A percentile compares a stretch with the other conserved stretches of the same genome.
These are phyloP conservation scores for Amorphotheca resinae DNA, from an alignment of 495 filamentous ascomycete genomes.

Conservation along the genomic window DNA sequence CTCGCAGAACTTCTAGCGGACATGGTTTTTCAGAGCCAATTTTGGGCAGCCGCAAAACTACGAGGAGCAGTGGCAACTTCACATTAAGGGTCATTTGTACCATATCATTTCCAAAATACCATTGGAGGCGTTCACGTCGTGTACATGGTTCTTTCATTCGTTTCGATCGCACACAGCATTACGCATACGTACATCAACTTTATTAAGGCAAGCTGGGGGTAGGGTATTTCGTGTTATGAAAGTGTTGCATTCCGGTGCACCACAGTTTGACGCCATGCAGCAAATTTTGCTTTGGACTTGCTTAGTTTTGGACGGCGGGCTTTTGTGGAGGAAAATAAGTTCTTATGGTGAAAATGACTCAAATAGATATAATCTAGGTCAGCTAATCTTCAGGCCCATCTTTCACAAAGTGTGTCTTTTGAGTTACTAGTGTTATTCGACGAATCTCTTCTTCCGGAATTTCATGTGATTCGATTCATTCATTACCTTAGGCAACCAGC, in stretches of 20 bases:
- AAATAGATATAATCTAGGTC: constrained; percentile 3
- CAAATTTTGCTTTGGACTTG: constrained; percentile 1
- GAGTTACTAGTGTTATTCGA: too few relatives aligned
- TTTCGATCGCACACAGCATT: constrained; percentile 4
- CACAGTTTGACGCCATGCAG: constrained; percentile 9
- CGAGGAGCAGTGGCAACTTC: neutral
- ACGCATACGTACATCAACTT: constrained; percentile 7
- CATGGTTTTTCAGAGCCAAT: constrained; percentile 2
- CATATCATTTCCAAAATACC: constrained; percentile 15
- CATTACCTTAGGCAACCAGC: too few relatives aligned
- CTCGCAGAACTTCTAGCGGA: constrained; percentile 80
- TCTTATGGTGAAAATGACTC: neutral
- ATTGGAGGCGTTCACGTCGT: constrained; percentile 14
- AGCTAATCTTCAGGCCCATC: constrained; percentile 5
- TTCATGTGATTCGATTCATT: too few relatives aligned
- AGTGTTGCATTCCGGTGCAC: constrained; percentile 3
- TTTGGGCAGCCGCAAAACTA: neutral
- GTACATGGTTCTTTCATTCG: constrained; percentile 1
- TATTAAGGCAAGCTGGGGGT: neutral
- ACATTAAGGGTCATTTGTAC: constrained; percentile 7
- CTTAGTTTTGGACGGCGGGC: neutral
- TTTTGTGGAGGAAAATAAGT: neutral
- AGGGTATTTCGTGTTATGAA: constrained; percentile 5
- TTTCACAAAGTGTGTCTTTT: too few relatives aligned
- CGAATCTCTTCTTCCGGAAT: too few relatives aligned